Evolutionary conservation across 176 grass and related monocot genomes (phyloP).

Genomic region (Oryza meridionalis): DNA sequence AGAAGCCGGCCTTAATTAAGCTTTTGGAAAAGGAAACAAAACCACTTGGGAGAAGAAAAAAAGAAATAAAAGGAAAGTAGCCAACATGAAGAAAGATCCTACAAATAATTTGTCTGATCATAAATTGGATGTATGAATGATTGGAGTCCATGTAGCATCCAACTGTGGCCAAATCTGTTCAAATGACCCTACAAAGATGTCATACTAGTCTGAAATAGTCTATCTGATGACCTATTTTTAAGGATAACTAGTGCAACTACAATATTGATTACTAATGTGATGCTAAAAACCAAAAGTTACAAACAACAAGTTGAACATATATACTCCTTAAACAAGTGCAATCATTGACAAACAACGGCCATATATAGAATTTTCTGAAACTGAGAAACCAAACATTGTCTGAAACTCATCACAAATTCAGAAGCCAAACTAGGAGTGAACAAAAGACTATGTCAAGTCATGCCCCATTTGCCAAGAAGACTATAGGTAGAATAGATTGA

Average conservation of each 20-base stretch:
- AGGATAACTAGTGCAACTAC: not conserved
- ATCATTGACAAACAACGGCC: not conserved
- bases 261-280: not conserved
- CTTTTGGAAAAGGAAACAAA: not conserved
- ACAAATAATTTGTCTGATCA: not conserved
- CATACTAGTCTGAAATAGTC: not conserved
- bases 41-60: not conserved
- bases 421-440: not conserved
- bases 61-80: conserved; percentile 7
- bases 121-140: conserved; percentile 28
- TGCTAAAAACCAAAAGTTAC: not conserved
- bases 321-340: not conserved
- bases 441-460: conserved; percentile 30
- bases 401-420: not conserved
- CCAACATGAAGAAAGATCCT: conserved; percentile 10
- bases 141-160: conserved; percentile 20
- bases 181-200: not conserved
- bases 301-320: not conserved
- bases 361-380: not conserved
- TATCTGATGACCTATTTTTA: not conserved
- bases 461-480: not conserved
- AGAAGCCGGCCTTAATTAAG: not conserved
- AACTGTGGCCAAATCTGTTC: not conserved
- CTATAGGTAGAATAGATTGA: not conserved
- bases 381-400: not conserved